Evolutionary conservation across 2,329 filamentous ascomycete species (phyloP).

Genomic region (Phialophora tarda): DNA sequence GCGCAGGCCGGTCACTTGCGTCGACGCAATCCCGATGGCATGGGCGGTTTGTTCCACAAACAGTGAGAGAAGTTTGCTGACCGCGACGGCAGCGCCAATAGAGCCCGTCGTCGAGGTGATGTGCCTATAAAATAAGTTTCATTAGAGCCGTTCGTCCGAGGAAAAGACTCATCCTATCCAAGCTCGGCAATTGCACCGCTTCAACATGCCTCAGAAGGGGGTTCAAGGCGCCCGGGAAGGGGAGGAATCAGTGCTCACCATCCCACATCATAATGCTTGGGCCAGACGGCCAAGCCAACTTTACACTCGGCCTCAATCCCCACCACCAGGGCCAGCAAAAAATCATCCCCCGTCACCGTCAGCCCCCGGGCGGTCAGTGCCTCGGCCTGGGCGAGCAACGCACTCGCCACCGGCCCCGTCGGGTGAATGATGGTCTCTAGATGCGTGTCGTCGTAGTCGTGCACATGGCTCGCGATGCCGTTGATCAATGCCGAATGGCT

Average conservation of each 20-base stretch:
- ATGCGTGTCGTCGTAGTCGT: constrained; percentile 65
- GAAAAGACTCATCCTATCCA: not conserved
- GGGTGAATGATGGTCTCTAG: constrained; percentile 63
- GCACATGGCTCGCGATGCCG: constrained; percentile 61
- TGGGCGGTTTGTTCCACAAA: constrained; percentile 51
- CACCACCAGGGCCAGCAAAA: constrained; percentile 58
- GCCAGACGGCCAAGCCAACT: constrained; percentile 59
- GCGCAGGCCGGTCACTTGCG: constrained; percentile 60
- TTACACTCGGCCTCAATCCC: constrained; percentile 62
- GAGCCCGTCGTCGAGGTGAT: constrained; percentile 60
- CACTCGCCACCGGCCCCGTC: constrained; percentile 57
- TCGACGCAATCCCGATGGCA: constrained; percentile 60
- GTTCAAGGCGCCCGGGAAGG: not conserved
- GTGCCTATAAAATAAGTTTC: constrained; percentile 43
- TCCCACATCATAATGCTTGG: constrained; percentile 61
- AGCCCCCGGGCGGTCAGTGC: constrained; percentile 40
- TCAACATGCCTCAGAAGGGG: not conserved
- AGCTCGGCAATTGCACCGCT: not conserved
- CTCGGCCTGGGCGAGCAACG: constrained; percentile 57
- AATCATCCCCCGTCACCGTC: constrained; percentile 52
- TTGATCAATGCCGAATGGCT: constrained; percentile 58
- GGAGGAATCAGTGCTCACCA: constrained; percentile 46
- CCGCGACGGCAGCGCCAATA: constrained; percentile 60
- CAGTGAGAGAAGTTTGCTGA: constrained; percentile 56
- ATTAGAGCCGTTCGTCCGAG: not conserved